These are phyloP conservation scores for Tetrastigma voinierianum DNA, from an alignment of 164 flowering plant genomes.

Conservation along the genomic window DNA sequence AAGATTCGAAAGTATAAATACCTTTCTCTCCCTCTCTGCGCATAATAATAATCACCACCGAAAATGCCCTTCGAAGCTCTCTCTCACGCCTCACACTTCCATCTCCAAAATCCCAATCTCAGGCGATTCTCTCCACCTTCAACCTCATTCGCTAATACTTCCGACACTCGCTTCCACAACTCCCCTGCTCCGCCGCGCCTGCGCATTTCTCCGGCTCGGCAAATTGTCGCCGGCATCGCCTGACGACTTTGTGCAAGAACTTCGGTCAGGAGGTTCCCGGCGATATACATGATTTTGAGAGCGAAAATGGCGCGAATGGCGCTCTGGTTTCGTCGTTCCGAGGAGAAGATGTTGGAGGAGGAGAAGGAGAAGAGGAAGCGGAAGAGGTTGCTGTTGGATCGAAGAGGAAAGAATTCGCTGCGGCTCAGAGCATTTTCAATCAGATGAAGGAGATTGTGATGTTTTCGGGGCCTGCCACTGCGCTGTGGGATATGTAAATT, in stretches of 20 bases:
- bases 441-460: conserved; percentile 71
- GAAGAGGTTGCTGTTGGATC: conserved; percentile 12
- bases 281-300: neutral
- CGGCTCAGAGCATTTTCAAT: conserved; percentile 50
- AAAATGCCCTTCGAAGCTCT: conserved; percentile 20
- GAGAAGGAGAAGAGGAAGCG: conserved; percentile 4
- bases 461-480: conserved; percentile 89
- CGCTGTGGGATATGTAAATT: conserved; percentile 87
- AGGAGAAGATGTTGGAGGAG: conserved; percentile 6
- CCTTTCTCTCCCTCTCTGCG: conserved; percentile 13
- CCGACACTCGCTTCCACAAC: neutral
- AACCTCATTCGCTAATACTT: neutral
- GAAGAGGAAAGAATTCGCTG: conserved; percentile 30
- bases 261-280: conserved; percentile 18
- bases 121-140: conserved; percentile 7
- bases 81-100: neutral
- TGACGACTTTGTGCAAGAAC: conserved; percentile 18
- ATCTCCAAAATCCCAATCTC: conserved; percentile 8
- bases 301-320: neutral
- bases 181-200: neutral
- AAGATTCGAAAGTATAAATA: neutral
- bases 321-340: neutral
- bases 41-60: neutral
- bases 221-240: neutral
- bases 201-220: neutral